These are phyloP conservation scores for Rosa persica DNA, from an alignment of 306 rosid species.

Conservation along the genomic window DNA sequence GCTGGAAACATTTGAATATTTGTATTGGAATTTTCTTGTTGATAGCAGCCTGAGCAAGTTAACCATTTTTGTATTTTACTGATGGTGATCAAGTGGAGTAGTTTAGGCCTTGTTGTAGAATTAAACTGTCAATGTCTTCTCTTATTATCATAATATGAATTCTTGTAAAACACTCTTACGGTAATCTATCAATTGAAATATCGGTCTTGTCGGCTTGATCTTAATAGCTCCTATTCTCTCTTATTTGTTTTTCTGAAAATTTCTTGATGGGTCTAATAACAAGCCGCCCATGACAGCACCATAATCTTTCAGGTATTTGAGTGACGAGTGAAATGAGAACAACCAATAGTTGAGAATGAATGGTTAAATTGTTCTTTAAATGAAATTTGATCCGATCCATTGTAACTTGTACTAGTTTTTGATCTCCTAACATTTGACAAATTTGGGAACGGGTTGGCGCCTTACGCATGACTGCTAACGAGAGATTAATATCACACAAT, in stretches of 20 bases:
- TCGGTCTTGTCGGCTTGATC: not conserved
- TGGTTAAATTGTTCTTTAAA: too few relatives aligned
- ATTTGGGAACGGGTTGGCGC: too few relatives aligned
- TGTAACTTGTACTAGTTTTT: too few relatives aligned
- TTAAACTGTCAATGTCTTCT: not conserved
- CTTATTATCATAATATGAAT: not conserved
- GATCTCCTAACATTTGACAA: not conserved
- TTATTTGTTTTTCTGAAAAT: too few relatives aligned
- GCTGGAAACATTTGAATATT: not conserved
- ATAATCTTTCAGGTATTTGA: not conserved
- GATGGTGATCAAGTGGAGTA: slow-evolving; percentile 9
- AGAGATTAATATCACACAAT: too few relatives aligned
- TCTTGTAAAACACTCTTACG: not conserved
- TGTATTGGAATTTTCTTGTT: slow-evolving; percentile 6
- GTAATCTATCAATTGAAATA: not conserved
- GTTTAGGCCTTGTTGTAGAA: slow-evolving; percentile 2
- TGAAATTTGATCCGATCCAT: not conserved
- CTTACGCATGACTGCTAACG: too few relatives aligned
- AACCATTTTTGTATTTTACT: not conserved
- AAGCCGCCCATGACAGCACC: too few relatives aligned
- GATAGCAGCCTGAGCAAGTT: slow-evolving; percentile 22
- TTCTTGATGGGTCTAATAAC: too few relatives aligned
- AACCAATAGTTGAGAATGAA: too few relatives aligned
- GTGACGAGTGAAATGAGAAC: not conserved
- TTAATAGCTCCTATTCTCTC: not conserved